A percentile compares a stretch with the other conserved stretches of the same genome.
Conservation (phyloP, 2,329 filamentous ascomycete genomes). For the Fusarium setosum region DNA sequence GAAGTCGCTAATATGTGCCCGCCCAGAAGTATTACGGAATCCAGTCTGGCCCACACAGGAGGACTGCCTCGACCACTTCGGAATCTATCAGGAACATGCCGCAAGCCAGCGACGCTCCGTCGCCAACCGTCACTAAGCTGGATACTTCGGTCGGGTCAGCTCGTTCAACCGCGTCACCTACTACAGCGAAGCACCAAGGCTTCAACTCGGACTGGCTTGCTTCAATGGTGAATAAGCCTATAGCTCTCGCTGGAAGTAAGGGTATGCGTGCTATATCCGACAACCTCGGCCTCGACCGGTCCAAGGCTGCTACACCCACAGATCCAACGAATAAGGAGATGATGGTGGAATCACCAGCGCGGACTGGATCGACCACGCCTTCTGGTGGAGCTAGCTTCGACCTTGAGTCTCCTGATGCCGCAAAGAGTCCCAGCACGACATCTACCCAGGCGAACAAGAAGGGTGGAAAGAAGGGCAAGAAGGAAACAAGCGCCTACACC, state of each 20-base stretch:
- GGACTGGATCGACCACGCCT: slow-evolving; percentile 80
- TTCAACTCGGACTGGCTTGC: slow-evolving; percentile 68
- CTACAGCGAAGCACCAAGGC: slow-evolving; percentile 56
- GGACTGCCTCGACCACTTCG: slow-evolving; percentile 70
- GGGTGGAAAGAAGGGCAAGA: slow-evolving; percentile 81
- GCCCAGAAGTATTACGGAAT: slow-evolving; percentile 77
- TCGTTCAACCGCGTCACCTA: slow-evolving; percentile 56
- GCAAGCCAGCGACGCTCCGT: slow-evolving; percentile 63
- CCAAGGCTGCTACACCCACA: slow-evolving; percentile 60
- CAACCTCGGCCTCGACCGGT: slow-evolving; percentile 67
- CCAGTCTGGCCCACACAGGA: slow-evolving; percentile 61
- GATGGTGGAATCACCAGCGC: slow-evolving; percentile 62
- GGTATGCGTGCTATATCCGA: slow-evolving; percentile 91
- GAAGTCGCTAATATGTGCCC: slow-evolving; percentile 37
- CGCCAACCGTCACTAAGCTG: slow-evolving; percentile 71
- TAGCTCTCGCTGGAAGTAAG: slow-evolving; percentile 63
- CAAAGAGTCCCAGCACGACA: slow-evolving; percentile 65
- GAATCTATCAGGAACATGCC: slow-evolving; percentile 64
- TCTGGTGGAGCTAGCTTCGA: slow-evolving; percentile 79
- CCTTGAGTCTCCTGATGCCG: slow-evolving; percentile 77
- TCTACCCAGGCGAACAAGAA: slow-evolving; percentile 61
- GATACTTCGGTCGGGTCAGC: slow-evolving; percentile 58
- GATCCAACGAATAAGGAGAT: slow-evolving; percentile 55
- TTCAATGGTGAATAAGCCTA: slow-evolving; percentile 60
- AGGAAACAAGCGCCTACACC: slow-evolving; percentile 93